Conservation (phyloP, 176 grass and related monocot genomes). For the Urochloa ruziziensis region DNA sequence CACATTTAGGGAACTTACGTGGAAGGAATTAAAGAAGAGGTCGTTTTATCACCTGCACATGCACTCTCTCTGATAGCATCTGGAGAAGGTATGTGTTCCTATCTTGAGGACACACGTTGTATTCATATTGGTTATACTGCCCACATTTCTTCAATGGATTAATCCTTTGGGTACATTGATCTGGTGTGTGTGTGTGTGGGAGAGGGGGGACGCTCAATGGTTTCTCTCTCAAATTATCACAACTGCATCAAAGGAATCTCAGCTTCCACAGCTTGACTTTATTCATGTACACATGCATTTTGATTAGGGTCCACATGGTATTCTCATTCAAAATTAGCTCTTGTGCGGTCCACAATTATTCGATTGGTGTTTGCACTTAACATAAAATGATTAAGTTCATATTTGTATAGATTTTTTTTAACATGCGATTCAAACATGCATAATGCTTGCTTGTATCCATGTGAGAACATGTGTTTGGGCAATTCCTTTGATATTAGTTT, state of each 20-base stretch:
- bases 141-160: neutral
- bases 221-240: no score
- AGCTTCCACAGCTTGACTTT: neutral
- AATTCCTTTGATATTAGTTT: slow-evolving; percentile 18
- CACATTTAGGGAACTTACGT: slow-evolving; percentile 87
- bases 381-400: neutral
- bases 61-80: slow-evolving; percentile 97
- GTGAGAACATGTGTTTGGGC: neutral
- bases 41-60: slow-evolving; percentile 96
- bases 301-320: neutral
- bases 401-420: neutral
- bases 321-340: no score
- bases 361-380: neutral
- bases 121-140: neutral
- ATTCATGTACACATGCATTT: neutral
- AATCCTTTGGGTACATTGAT: neutral
- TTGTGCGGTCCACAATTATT: neutral
- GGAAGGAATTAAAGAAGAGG: slow-evolving; percentile 99
- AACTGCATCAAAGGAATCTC: neutral
- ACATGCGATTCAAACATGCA: neutral
- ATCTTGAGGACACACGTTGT: neutral
- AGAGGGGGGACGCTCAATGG: no score
- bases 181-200: neutral
- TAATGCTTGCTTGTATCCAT: neutral
- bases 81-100: slow-evolving; percentile 77